These are phyloP conservation scores for Nakazawaea ishiwadae DNA, from an alignment of 805 yeast species.

Conservation along the genomic window DNA sequence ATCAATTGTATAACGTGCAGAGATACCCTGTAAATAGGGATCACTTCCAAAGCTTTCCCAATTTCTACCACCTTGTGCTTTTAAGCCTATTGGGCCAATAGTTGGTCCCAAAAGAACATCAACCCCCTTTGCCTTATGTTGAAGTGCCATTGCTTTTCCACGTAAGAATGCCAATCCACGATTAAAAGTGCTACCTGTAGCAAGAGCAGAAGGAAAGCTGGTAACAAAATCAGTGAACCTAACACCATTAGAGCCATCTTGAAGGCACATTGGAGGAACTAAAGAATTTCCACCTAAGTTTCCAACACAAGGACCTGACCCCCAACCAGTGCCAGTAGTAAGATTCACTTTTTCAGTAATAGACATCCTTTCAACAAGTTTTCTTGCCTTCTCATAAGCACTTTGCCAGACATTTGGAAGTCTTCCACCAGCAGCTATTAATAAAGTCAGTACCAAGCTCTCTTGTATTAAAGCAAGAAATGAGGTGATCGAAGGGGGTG, in stretches of 20 bases:
- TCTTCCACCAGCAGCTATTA: slow-evolving; percentile 35
- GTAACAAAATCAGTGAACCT: slow-evolving; percentile 52
- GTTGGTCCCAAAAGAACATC: slow-evolving; percentile 51
- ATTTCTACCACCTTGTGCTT: slow-evolving; percentile 59
- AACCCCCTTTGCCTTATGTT: slow-evolving; percentile 47
- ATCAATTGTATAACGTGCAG: slow-evolving; percentile 44
- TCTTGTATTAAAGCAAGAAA: too few relatives aligned
- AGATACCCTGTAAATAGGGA: slow-evolving; percentile 53
- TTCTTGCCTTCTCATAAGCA: slow-evolving; percentile 54
- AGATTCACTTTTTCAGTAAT: slow-evolving; percentile 55
- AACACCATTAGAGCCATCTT: slow-evolving; percentile 60
- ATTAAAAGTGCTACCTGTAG: slow-evolving; percentile 54
- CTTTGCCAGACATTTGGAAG: slow-evolving; percentile 47
- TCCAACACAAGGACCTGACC: slow-evolving; percentile 60
- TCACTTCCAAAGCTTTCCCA: slow-evolving; percentile 63
- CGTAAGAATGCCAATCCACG: slow-evolving; percentile 42
- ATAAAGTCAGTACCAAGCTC: not conserved
- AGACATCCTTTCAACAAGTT: slow-evolving; percentile 49
- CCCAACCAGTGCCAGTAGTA: slow-evolving; percentile 68
- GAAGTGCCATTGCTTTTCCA: slow-evolving; percentile 54
- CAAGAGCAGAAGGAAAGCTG: slow-evolving; percentile 53
- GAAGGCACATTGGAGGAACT: slow-evolving; percentile 45
- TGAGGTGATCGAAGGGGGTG: too few relatives aligned
- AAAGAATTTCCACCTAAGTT: slow-evolving; percentile 42
- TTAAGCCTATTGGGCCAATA: slow-evolving; percentile 54